Evolutionary conservation across 1,284 basidiomycete species (phyloP), one percentile per base, ranked within the genome.

Genomic region (Ceratobasidium sp.): DNA sequence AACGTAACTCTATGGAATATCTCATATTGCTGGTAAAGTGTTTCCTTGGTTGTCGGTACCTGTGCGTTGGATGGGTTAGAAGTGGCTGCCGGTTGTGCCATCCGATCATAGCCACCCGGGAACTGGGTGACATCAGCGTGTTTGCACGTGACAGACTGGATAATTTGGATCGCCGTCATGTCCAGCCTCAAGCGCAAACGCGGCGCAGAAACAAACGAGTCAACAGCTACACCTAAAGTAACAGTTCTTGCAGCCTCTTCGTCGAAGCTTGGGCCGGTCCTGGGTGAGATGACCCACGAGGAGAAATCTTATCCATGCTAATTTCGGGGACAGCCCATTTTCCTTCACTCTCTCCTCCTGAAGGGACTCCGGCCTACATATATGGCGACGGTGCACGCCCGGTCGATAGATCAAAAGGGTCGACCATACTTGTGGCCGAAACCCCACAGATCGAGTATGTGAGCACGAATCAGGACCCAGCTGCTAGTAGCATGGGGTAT

Each of bases 371-470:
- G 1, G 94, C 93, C 80, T 82, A 84, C 72, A 85, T 88, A 76
- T 94, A 91, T 80, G 81, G 82, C 36, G 80, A 78, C 38, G 85
- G 83, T 77, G 81, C 79, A 76, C 72, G 78, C 16, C 72, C 79
- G 73, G 79, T 81, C 30, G 79, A 82, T n/a, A 75, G 72, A 33
- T 75, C 80, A 33, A 74, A 83, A 11, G 80, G 77, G 73, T 88
- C 82, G 79, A 84, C 78, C 77, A 84, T 79, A 80, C 83, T 93
- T 28, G 88, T 89, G 3, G 92, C 90, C 56, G 88, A 90, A 79
- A 89, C 88, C 14, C 87, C 89, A 77, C 85, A 85, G 42, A 82
- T 90, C 70, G 87, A 89, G 75, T 87, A 86, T 79, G 84, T 82
- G 77, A 84, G 85, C 36, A 83, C 83, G 33, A 83, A 83, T 62